These are phyloP conservation scores for Iris macrosiphon DNA, from an alignment of 106 monocot species.

Conservation along the genomic window DNA sequence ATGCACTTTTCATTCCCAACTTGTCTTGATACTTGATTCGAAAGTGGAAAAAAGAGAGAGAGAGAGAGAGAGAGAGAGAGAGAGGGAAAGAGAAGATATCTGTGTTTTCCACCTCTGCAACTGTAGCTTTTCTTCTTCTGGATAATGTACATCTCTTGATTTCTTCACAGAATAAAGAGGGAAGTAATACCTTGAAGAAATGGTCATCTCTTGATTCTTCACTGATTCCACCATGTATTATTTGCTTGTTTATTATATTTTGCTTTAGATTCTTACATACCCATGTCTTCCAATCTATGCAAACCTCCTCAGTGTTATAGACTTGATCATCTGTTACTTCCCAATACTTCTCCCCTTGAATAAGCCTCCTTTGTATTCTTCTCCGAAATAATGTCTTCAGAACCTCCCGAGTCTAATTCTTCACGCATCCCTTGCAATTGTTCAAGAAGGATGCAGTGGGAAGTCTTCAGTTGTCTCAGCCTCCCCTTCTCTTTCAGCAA, in stretches of 20 bases:
- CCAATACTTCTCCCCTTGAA: no score
- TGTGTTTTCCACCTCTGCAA: background rate
- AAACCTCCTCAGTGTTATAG: no score
- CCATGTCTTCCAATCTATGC: background rate
- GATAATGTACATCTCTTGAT: background rate
- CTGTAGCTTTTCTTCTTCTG: slow-evolving; percentile 8
- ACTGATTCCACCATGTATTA: background rate
- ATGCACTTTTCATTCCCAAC: slow-evolving; percentile 10
- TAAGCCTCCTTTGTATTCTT: background rate
- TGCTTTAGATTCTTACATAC: slow-evolving; percentile 2
- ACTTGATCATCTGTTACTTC: no score
- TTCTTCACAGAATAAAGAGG: background rate
- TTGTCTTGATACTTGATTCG: background rate
- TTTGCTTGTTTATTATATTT: background rate
- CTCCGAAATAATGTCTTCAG: slow-evolving; percentile 11
- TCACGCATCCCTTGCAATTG: background rate
- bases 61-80: background rate
- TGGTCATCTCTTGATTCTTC: slow-evolving; percentile 2
- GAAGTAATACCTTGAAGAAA: background rate
- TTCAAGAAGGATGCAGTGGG: slow-evolving; percentile 6
- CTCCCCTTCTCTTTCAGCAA: slow-evolving; percentile 10
- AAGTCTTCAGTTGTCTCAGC: slow-evolving; percentile 6
- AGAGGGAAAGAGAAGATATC: background rate
- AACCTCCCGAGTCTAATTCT: background rate
- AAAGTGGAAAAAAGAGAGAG: background rate